Evolutionary conservation across 495 filamentous ascomycete genomes (phyloP).

Genomic region (Penicillium canariense): DNA sequence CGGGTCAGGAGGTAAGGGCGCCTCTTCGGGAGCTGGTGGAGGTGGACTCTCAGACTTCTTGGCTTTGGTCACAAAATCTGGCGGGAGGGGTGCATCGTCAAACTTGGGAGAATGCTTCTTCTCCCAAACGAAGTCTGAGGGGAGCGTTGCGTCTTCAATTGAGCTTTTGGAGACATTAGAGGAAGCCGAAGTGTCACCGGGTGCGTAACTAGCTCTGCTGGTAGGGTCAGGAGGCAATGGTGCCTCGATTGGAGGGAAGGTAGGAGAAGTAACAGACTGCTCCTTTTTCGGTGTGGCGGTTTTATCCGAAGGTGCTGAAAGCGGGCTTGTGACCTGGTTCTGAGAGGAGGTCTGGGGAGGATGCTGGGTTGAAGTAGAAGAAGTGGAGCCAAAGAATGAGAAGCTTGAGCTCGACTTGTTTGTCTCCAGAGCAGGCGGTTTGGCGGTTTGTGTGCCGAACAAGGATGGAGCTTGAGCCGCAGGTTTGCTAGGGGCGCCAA

Average conservation of each 20-base stretch:
- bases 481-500: constrained; percentile 32
- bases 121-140: constrained; percentile 20
- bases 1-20: constrained; percentile 50
- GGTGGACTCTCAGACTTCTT: constrained; percentile 19
- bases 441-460: constrained; percentile 33
- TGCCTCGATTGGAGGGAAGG: constrained; percentile 36
- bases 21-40: constrained; percentile 39
- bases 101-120: constrained; percentile 11
- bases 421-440: constrained; percentile 31
- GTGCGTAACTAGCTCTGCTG: constrained; percentile 61
- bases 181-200: constrained; percentile 67
- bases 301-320: constrained; percentile 40
- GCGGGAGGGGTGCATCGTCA: constrained; percentile 21
- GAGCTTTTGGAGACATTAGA: constrained; percentile 54
- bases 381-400: constrained; percentile 34
- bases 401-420: constrained; percentile 38
- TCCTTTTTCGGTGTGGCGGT: constrained; percentile 31
- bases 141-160: constrained; percentile 42
- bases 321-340: constrained; percentile 27
- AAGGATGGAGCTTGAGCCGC: constrained; percentile 26
- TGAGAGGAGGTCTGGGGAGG: constrained; percentile 16
- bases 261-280: constrained; percentile 23
- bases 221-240: constrained; percentile 78
- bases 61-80: constrained; percentile 21
- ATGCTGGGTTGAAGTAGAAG: background rate